These are phyloP conservation scores for Fusarium sp. DNA, from an alignment of 2,329 filamentous ascomycete species.

Conservation along the genomic window DNA sequence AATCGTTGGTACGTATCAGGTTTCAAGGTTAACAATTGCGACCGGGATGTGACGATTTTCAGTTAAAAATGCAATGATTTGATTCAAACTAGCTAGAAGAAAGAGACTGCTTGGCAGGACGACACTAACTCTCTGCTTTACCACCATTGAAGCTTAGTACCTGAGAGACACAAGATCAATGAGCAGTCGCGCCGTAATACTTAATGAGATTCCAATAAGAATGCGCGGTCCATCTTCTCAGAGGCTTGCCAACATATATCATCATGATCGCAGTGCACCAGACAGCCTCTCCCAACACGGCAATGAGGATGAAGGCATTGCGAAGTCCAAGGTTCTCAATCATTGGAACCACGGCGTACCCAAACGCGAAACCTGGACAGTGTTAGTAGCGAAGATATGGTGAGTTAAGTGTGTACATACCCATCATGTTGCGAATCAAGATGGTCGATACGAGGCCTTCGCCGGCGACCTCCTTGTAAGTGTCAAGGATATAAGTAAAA, in stretches of 20 bases:
- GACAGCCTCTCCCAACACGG: not conserved
- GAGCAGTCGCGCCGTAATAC: not conserved
- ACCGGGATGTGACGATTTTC: fast-evolving
- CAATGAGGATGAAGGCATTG: not conserved
- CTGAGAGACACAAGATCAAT: not conserved
- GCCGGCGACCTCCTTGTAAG: not conserved
- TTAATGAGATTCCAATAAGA: not conserved
- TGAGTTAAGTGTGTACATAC: not conserved
- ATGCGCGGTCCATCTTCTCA: not conserved
- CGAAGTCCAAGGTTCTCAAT: not conserved
- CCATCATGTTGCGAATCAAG: conserved; percentile 3
- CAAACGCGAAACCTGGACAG: not conserved
- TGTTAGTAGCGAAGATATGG: not conserved
- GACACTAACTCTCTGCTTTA: not conserved
- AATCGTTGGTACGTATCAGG: not conserved
- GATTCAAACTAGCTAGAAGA: not conserved
- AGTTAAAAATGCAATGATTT: too few relatives aligned
- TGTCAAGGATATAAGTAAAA: conserved; percentile 8
- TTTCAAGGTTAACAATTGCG: not conserved
- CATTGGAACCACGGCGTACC: not conserved
- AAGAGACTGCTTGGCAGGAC: too few relatives aligned
- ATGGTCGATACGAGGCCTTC: not conserved
- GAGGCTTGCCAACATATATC: not conserved
- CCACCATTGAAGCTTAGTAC: not conserved
- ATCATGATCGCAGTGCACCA: conserved; percentile 1